Evolutionary conservation across 176 grass and related monocot genomes (phyloP).

Genomic region (Zoysia japonica): DNA sequence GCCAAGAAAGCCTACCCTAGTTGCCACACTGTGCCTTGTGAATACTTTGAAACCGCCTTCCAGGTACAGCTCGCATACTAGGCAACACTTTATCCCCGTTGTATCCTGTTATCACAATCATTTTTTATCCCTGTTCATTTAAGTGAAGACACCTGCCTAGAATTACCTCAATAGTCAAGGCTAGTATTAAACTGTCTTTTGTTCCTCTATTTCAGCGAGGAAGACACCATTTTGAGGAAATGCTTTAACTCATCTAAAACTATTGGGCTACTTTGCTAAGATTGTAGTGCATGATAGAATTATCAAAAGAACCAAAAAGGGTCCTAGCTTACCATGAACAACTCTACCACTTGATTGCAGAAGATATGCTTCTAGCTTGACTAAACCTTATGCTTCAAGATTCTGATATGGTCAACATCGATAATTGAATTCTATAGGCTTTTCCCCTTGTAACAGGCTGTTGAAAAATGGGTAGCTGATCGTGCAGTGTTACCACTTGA

Average conservation of each 20-base stretch:
- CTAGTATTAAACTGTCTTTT: not conserved
- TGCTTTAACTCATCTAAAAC: not conserved
- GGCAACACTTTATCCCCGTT: not conserved
- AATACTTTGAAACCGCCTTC: constrained; percentile 78
- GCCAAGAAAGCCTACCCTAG: constrained; percentile 78
- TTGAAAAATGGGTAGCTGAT: constrained; percentile 57
- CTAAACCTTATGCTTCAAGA: not conserved
- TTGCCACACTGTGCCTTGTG: constrained; percentile 75
- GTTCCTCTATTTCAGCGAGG: not conserved
- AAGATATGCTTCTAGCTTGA: not conserved
- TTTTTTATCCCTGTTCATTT: not conserved
- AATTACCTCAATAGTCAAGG: not conserved
- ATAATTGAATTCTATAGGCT: not conserved
- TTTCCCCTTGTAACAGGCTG: constrained; percentile 46
- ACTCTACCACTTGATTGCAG: not conserved
- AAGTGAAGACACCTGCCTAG: not conserved
- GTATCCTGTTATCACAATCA: not conserved
- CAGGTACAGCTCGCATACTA: constrained; percentile 29
- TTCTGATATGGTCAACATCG: not conserved
- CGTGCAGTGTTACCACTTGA: constrained; percentile 70
- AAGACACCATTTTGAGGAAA: not conserved
- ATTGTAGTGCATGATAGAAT: not conserved
- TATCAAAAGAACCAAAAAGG: not conserved
- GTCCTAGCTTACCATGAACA: not conserved
- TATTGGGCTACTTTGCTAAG: not conserved